A percentile compares a stretch with the other conserved stretches of the same genome.
phyloP scores from a whole-genome alignment of 345 rosid species.

The Tarenaya hassleriana region DNA sequence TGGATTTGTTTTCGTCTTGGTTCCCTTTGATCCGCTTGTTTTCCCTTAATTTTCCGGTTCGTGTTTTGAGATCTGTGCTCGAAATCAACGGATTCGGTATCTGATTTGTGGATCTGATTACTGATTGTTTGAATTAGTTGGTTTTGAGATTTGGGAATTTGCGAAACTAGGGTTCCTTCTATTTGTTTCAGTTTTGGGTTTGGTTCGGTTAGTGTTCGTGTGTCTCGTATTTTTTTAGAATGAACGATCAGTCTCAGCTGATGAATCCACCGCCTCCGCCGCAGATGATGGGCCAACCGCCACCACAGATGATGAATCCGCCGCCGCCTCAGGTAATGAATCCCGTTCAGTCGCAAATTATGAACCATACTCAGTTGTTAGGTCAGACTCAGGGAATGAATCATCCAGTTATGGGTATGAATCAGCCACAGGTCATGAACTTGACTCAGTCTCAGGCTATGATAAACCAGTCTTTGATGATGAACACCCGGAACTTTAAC shows the following conservation, averaged over 20 bases:
- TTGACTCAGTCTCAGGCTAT: conserved; percentile 33
- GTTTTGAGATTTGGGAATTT: conserved; percentile 7
- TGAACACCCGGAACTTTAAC: conserved; percentile 44
- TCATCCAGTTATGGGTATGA: conserved; percentile 34
- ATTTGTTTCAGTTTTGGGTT: background rate
- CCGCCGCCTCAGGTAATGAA: conserved; percentile 41
- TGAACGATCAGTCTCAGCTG: conserved; percentile 56
- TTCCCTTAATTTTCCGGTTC: conserved; percentile 17
- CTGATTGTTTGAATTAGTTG: background rate
- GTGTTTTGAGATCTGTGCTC: conserved; percentile 4
- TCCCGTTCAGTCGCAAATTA: conserved; percentile 32
- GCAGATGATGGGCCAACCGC: conserved; percentile 37
- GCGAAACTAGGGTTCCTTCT: conserved; percentile 21
- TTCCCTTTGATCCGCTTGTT: too few species aligned
- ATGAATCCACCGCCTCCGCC: conserved; percentile 43
- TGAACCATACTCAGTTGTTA: conserved; percentile 43
- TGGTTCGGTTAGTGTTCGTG: too few species aligned
- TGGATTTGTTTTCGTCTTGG: background rate
- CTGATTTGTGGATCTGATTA: conserved; percentile 16
- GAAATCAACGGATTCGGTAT: conserved; percentile 17
- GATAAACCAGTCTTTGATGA: conserved; percentile 43
- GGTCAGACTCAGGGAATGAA: conserved; percentile 33
- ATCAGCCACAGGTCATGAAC: conserved; percentile 20
- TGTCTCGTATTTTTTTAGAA: conserved; percentile 11
- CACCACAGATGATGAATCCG: conserved; percentile 30